Conservation (phyloP, 768 basidiomycete species). For the Lactarius evosmus region DNA sequence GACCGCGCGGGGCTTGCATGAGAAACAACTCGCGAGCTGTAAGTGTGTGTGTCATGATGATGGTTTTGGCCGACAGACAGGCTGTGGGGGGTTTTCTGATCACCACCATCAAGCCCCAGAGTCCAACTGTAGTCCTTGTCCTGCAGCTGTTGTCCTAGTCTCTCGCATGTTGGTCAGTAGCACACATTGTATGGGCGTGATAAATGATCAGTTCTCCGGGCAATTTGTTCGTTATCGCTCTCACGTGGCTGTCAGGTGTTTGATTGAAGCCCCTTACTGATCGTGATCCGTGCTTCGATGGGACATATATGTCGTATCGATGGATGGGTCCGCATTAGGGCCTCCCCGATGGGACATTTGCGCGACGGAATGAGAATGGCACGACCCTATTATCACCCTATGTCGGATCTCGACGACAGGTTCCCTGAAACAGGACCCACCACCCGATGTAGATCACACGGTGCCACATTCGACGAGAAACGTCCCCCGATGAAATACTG, state of each 20-base stretch:
- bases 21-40: neutral
- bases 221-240: neutral
- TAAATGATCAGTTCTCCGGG: neutral
- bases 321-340: conserved; percentile 8
- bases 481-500: too few relatives aligned
- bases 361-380: neutral
- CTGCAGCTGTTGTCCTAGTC: conserved; percentile 13
- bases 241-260: neutral
- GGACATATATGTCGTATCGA: neutral
- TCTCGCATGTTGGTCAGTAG: neutral
- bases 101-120: neutral
- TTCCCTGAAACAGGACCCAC: neutral
- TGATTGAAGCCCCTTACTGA: conserved; percentile 11
- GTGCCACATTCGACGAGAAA: neutral
- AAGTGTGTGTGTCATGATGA: neutral
- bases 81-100: conserved; percentile 1
- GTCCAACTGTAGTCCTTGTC: conserved; percentile 3
- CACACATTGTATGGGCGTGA: neutral
- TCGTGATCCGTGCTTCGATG: neutral
- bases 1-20: neutral
- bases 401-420: neutral
- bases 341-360: neutral
- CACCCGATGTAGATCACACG: neutral
- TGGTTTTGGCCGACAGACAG: neutral
- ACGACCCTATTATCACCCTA: neutral